phyloP scores from a whole-genome alignment of 148 eudicot genomes.

The Chenopodium berlandieri region DNA sequence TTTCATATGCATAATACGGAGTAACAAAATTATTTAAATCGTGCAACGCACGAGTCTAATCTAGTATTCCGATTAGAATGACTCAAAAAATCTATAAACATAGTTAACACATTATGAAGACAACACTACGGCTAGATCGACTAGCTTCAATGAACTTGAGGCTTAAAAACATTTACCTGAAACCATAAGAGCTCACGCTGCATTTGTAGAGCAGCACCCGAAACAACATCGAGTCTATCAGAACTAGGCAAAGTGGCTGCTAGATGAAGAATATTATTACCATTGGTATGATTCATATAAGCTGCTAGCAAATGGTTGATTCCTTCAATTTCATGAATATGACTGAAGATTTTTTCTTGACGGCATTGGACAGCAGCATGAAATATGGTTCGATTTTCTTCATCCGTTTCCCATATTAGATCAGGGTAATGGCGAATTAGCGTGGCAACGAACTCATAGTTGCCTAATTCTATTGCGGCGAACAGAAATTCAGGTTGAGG shows the following conservation, averaged over 20 bases:
- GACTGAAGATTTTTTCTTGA: conserved; percentile 31
- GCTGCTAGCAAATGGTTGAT: conserved; percentile 23
- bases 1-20: no score
- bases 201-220: conserved; percentile 44
- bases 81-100: no score
- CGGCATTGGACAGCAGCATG: conserved; percentile 35
- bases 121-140: no score
- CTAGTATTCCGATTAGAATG: no score
- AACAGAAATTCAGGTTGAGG: conserved; percentile 15
- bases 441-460: conserved; percentile 15
- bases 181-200: conserved; percentile 41
- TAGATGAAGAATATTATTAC: conserved; percentile 35
- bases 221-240: conserved; percentile 21
- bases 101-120: no score
- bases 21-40: no score
- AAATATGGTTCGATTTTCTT: conserved; percentile 36
- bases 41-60: no score
- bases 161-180: conserved; percentile 20
- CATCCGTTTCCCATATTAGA: conserved; percentile 30
- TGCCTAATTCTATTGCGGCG: conserved; percentile 20
- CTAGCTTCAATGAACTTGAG: neutral
- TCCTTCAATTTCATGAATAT: conserved; percentile 28
- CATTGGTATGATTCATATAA: neutral
- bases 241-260: conserved; percentile 31
- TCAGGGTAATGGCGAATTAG: conserved; percentile 29